Percentiles rank a stretch among this genome's conserved stretches.
Conservation (phyloP, 495 filamentous ascomycete genomes). For the Immersiella caudata region DNA sequence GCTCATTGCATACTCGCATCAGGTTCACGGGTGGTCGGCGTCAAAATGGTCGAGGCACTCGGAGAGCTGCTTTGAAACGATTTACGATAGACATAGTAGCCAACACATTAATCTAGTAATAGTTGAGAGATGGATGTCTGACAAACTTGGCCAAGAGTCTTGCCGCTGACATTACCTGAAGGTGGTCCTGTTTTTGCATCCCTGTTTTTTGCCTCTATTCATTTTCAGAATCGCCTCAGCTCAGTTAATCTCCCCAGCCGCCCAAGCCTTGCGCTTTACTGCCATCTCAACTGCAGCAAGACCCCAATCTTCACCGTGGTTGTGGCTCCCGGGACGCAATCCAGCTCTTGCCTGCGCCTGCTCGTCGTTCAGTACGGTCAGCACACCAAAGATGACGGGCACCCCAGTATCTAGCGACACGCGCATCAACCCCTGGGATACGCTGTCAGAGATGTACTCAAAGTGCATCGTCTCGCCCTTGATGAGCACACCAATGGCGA, state of each 20-base stretch:
- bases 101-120: constrained; percentile 44
- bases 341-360: constrained; percentile 89
- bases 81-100: constrained; percentile 43
- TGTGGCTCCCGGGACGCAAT: constrained; percentile 64
- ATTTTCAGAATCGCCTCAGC: background rate
- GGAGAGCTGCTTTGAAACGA: constrained; percentile 26
- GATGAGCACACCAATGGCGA: constrained; percentile 94
- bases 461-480: constrained; percentile 99
- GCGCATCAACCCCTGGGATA: constrained; percentile 89
- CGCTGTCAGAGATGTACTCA: constrained; percentile 93
- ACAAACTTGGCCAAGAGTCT: too few species aligned
- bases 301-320: constrained; percentile 92
- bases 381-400: constrained; percentile 88
- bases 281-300: constrained; percentile 72
- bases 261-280: constrained; percentile 69
- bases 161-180: background rate
- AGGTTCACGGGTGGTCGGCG: background rate
- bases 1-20: constrained; percentile 7
- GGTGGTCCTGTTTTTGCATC: background rate
- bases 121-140: constrained; percentile 18
- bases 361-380: constrained; percentile 86
- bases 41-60: constrained; percentile 1
- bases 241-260: constrained; percentile 61
- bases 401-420: constrained; percentile 85
- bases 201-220: background rate